Percentiles rank a stretch among this genome's conserved stretches.
Conservation (phyloP, 2,329 filamentous ascomycete genomes). For the Lasiodiplodia sp. region DNA sequence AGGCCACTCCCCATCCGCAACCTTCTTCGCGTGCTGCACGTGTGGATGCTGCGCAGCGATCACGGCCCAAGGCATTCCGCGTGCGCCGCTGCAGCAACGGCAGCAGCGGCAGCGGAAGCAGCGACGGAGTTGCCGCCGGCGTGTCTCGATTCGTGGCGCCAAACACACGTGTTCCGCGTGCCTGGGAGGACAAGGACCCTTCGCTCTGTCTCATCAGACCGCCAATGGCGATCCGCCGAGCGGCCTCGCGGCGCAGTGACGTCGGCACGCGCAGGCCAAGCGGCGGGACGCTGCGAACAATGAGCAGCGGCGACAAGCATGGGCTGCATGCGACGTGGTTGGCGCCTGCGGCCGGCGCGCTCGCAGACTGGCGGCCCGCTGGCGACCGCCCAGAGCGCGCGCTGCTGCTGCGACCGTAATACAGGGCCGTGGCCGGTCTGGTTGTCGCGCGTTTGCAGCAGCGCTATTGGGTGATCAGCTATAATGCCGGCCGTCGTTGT, state of each 20-base stretch:
- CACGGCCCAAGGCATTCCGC: constrained; percentile 4
- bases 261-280: constrained; percentile 21
- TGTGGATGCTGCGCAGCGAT: not conserved
- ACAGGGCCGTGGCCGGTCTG: not conserved
- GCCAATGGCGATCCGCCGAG: constrained; percentile 28
- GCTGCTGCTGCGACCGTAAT: constrained; percentile 10
- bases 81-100: not conserved
- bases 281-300: constrained; percentile 25
- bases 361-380: not conserved
- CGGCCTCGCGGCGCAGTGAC: constrained; percentile 10
- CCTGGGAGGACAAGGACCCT: constrained; percentile 17
- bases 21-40: constrained; percentile 22
- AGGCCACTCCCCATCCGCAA: constrained; percentile 27
- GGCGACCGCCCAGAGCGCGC: not conserved
- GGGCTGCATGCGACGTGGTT: constrained; percentile 20
- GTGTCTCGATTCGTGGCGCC: constrained; percentile 15
- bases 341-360: not conserved
- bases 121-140: not conserved
- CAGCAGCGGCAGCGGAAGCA: not conserved
- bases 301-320: constrained; percentile 18
- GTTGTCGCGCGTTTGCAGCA: constrained; percentile 5
- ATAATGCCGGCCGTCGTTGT: constrained; percentile 22
- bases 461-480: constrained; percentile 26
- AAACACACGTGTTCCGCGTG: constrained; percentile 18
- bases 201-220: constrained; percentile 26